These are phyloP conservation scores for Exophiala aquamarina DNA, from an alignment of 2,329 filamentous ascomycete genomes.

Conservation along the genomic window DNA sequence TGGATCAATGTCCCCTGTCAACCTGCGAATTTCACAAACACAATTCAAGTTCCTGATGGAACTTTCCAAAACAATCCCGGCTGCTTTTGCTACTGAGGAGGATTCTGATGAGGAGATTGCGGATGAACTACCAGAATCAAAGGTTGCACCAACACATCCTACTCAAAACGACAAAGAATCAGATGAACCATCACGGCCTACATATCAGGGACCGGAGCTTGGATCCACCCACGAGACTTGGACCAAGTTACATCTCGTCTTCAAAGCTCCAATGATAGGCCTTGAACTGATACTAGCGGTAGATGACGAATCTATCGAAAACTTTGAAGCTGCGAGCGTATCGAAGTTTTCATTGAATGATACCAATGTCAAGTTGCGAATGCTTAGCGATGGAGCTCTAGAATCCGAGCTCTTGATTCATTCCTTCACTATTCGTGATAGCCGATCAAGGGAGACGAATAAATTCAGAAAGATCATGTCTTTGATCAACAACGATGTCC, in stretches of 20 bases:
- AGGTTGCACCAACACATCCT: conserved; percentile 50
- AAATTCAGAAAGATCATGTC: conserved; percentile 99
- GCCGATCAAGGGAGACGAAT: conserved; percentile 82
- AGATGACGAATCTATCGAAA: conserved; percentile 73
- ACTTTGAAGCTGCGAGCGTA: conserved; percentile 75
- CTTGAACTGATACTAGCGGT: conserved; percentile 81
- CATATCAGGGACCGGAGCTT: conserved; percentile 69
- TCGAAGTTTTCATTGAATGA: conserved; percentile 94
- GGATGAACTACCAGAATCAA: conserved; percentile 65
- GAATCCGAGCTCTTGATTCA: conserved; percentile 92
- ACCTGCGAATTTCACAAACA: conserved; percentile 82
- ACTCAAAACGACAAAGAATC: conserved; percentile 48
- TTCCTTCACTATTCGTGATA: conserved; percentile 93
- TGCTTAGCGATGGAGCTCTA: conserved; percentile 87
- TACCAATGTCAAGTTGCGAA: conserved; percentile 85
- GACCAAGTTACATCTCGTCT: conserved; percentile 91
- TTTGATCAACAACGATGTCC: conserved; percentile 85
- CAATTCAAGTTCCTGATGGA: conserved; percentile 89
- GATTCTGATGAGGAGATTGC: conserved; percentile 72
- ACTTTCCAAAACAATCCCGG: conserved; percentile 81
- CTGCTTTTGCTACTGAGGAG: conserved; percentile 75
- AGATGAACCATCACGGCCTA: conserved; percentile 42
- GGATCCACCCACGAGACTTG: conserved; percentile 69
- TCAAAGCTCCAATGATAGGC: conserved; percentile 83
- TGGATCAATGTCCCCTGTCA: conserved; percentile 89